Evolutionary conservation across 192 early-diverging fungal genomes (phyloP), one percentile per base, ranked within the genome.

Genomic region (Coemansia sp.): DNA sequence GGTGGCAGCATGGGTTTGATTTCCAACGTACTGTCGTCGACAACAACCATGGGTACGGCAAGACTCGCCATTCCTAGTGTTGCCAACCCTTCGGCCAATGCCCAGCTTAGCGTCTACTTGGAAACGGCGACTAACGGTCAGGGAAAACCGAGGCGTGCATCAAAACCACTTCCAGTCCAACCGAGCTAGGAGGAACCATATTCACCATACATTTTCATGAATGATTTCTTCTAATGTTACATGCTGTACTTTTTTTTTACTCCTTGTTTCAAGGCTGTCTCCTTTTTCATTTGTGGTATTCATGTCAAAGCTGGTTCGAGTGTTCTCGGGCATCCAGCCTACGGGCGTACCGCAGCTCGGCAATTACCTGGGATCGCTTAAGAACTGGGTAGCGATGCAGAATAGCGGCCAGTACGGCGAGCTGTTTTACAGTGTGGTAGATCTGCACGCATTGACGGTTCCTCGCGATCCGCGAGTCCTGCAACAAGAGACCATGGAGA

Each of bases 261-360:
- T 16, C 28, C 10, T 10, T 59, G 20, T 59, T 59, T 28, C 31
- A 21, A 21, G 25, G 13, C 16, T 35, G 9, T 36, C 20, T 33
- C 28, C 14, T 58, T 59, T 38, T 59, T 25, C 26, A 53, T 21
- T 34, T 9, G 14, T 35, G 5, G n/a, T 59, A 21, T 38, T 38
- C 9, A 59, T 53, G 50, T 53, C 50, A 26, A 53, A 53, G 26
- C 26, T 53, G 50, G 50, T 26, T 6, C 31, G 50, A 53, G 77
- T 89, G 34, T 88, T 97, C 47, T 94, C 93, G 6, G 95, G 94
- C 0, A 95, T 97, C 65, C 95, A 97, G 76, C 94, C 95, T 11
- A 97, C 95, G 33, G 95, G 94, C 6, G 85, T 88, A 18, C 93
- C 93, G 35, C 95, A 97, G 68, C 80, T 97, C 21, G 95, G 95